Conservation (phyloP, 345 rosid species). For the Lepidium didymum region DNA sequence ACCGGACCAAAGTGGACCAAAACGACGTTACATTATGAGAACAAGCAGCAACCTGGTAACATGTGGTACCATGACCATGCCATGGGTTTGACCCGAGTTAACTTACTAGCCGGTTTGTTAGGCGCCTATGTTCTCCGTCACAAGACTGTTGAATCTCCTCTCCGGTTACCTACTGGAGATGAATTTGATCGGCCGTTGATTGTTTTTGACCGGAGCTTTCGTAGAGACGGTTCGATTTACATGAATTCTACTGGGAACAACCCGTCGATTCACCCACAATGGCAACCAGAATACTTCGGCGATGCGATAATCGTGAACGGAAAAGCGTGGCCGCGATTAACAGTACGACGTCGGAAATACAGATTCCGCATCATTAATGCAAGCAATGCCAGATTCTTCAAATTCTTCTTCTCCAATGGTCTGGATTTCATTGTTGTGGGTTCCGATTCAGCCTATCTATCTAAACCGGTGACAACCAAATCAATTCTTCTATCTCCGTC, state of each 20-base stretch:
- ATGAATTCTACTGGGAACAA: constrained; percentile 84
- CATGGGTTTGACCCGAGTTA: constrained; percentile 85
- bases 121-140: constrained; percentile 75
- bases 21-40: constrained; percentile 45
- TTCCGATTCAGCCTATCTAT: constrained; percentile 61
- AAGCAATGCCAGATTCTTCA: constrained; percentile 79
- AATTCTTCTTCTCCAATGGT: constrained; percentile 66
- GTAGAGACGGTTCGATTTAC: constrained; percentile 61
- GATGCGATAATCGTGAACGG: constrained; percentile 80
- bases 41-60: constrained; percentile 82
- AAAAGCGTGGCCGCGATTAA: constrained; percentile 75
- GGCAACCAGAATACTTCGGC: constrained; percentile 96
- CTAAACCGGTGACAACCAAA: constrained; percentile 35
- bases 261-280: constrained; percentile 83
- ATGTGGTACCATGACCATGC: constrained; percentile 98
- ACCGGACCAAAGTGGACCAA: constrained; percentile 72
- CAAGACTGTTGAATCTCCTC: constrained; percentile 44
- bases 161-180: constrained; percentile 42
- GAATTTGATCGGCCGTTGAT: constrained; percentile 62
- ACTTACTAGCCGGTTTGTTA: constrained; percentile 71
- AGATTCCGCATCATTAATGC: constrained; percentile 87
- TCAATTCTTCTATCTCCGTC: constrained; percentile 68
- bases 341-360: constrained; percentile 75
- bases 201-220: constrained; percentile 72
- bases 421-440: constrained; percentile 49